Evolutionary conservation across 2,329 filamentous ascomycete genomes (phyloP).

Genomic region (Laburnicola sp.): DNA sequence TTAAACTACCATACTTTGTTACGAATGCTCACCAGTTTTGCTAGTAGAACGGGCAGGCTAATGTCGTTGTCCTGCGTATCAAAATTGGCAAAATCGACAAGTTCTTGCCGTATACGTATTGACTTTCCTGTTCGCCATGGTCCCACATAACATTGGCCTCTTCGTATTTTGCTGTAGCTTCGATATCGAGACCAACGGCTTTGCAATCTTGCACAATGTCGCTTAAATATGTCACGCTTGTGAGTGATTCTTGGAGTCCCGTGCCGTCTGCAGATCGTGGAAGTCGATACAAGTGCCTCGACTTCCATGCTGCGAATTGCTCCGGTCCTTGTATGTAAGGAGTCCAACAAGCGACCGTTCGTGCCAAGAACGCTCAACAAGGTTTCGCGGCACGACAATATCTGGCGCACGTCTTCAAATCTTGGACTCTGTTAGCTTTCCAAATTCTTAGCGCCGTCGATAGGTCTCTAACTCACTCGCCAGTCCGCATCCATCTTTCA

Average conservation of each 20-base stretch:
- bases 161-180: conserved; percentile 77
- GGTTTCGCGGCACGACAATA: conserved; percentile 81
- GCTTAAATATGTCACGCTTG: conserved; percentile 80
- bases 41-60: conserved; percentile 68
- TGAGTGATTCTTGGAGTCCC: conserved; percentile 81
- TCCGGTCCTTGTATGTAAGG: conserved; percentile 62
- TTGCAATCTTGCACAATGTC: conserved; percentile 72
- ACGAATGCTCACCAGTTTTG: conserved; percentile 65
- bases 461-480: conserved; percentile 60
- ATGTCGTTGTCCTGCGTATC: conserved; percentile 37
- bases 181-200: conserved; percentile 72
- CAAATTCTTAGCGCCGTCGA: not conserved
- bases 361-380: conserved; percentile 78
- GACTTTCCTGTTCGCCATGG: conserved; percentile 88
- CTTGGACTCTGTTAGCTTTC: conserved; percentile 51
- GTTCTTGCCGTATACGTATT: conserved; percentile 80
- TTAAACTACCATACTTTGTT: not conserved
- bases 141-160: conserved; percentile 91
- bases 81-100: conserved; percentile 49
- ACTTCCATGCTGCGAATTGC: conserved; percentile 74
- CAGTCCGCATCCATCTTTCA: conserved; percentile 78
- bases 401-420: conserved; percentile 75
- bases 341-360: conserved; percentile 64
- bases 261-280: conserved; percentile 76
- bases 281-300: conserved; percentile 73